phyloP scores from a whole-genome alignment of 2,329 filamentous ascomycete genomes.

The Paramyrothecium roridum region DNA sequence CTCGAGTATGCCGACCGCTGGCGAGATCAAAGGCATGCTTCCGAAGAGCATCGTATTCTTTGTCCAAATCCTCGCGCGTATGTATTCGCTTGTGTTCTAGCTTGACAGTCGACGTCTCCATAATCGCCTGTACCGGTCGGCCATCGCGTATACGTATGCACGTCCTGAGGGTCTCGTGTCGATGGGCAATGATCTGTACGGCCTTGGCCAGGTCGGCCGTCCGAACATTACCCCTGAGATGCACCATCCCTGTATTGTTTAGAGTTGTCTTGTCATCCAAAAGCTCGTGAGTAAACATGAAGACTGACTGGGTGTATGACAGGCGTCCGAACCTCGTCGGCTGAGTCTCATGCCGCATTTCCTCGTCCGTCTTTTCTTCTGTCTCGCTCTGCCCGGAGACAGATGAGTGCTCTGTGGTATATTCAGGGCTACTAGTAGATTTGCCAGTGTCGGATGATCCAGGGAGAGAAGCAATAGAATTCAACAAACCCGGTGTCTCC shows the following conservation, averaged over 20 bases:
- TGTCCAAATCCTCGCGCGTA: background rate
- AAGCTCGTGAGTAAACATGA: background rate
- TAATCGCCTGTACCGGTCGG: background rate
- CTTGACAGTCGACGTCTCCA: background rate
- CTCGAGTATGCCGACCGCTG: background rate
- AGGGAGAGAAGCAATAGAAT: too few relatives aligned
- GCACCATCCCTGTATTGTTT: background rate
- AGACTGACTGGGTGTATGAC: background rate
- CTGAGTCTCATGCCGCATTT: too few relatives aligned
- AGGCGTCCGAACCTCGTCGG: too few relatives aligned
- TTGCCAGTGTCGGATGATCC: too few relatives aligned
- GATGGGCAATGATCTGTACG: background rate
- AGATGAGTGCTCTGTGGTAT: too few relatives aligned
- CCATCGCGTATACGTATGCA: background rate
- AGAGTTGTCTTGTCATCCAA: background rate
- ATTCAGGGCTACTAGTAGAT: too few relatives aligned
- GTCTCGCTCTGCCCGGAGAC: too few relatives aligned
- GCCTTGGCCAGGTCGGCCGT: background rate
- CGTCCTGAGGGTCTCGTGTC: background rate
- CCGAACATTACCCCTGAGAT: background rate
- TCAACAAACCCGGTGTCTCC: too few relatives aligned
- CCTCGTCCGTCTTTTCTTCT: too few relatives aligned
- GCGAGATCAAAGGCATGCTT: background rate
- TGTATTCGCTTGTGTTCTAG: background rate
- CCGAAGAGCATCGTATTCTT: background rate